Evolutionary conservation across 345 rosid species (phyloP), one percentile per base, ranked within the genome.

Genomic region (Rhodamnia argentea): DNA sequence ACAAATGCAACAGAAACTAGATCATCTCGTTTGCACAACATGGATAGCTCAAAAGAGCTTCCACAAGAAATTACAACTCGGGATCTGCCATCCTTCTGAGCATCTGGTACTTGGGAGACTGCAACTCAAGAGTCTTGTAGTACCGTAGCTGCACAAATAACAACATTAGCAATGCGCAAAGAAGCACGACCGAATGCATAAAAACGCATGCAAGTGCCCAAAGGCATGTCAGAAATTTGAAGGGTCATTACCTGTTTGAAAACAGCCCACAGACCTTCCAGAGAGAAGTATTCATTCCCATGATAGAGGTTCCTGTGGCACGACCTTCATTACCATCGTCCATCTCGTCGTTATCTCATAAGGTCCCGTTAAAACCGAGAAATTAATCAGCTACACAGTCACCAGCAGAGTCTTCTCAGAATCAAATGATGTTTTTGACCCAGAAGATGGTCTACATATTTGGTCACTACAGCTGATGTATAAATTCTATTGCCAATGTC

Each of bases 41-140:
- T 18, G 42, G 23, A 37, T 20, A 9, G 14, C 18, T 29, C 40
- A 83, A 62, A 26, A 15, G 42, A 60, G n/a, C 44, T 62, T 47
- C 40, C 44, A 75, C 37, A 64, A 29, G 23, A 16, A 52, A 86
- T 37, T 54, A 20, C 29, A 97, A 97, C 98, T 97, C 97, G 88
- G 94, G 95, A 85, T 88, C 88, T 88, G 95, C 89, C 56, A 93
- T 93, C 90, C 98, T 91, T 91, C 91, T 96, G 84, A 94, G 90
- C 89, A 94, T 96, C 85, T 89, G 89, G 90, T 93, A 97, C 87
- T 89, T 91, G 37, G 98, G 98, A 22, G 96, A 91, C 88, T 95
- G 96, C 86, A 95, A 53, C 82, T 94, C 96, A 10, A 96, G 98
- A 82, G 99, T 95, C 92, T 94, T 96, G 89, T 94, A 96, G 82